Evolutionary conservation across 2,329 filamentous ascomycete genomes (phyloP), one percentile per base, ranked within the genome.

Genomic region (Fusarium odoratissimum): DNA sequence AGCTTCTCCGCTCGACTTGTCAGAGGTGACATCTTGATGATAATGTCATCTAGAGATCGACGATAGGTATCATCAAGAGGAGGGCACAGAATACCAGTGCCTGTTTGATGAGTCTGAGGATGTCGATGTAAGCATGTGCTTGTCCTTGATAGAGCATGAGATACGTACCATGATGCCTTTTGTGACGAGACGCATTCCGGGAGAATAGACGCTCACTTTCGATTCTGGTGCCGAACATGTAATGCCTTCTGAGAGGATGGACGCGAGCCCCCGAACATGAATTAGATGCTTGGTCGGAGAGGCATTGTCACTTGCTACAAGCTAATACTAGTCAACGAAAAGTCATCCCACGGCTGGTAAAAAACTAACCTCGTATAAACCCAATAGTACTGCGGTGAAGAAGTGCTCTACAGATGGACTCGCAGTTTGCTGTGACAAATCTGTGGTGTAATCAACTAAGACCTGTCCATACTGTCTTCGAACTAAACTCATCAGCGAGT

Each of bases 31-130:
- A 67, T 35, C 17, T 41, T 28, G n/a, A 66, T 33, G 44, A 67
- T 66, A 35, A 67, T 60, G 11, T 45, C 30, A 23, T 67, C 64
- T 11, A 67, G 31, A 44, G 64, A 67, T 16, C 37, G 64, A 23
- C 46, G 61, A 4, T 56, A 35, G 2, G 21, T 19, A 13, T 40
- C 13, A 9, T 66, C 23, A 14, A 60, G 25, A 23, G 64, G 64
- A 49, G 64, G 45, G 19, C 64, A 59, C 8, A 67, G 30, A 11
- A 67, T 40, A 8, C 64, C 64, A 19, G 51, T 31, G 21, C 64
- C 61, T 30, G 21, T 45, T 8, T 19, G 40, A 13, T 51, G 44
- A 13, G 44, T 14, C 38, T 60, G 31, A 23, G 4, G 14, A n/a
- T 17, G 4, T 6, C 7, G 4, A 9, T 30, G n/a, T 60, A 25